These are phyloP conservation scores for Chytriomyces confervae DNA, from an alignment of 192 early-diverging fungal genomes.

Conservation along the genomic window DNA sequence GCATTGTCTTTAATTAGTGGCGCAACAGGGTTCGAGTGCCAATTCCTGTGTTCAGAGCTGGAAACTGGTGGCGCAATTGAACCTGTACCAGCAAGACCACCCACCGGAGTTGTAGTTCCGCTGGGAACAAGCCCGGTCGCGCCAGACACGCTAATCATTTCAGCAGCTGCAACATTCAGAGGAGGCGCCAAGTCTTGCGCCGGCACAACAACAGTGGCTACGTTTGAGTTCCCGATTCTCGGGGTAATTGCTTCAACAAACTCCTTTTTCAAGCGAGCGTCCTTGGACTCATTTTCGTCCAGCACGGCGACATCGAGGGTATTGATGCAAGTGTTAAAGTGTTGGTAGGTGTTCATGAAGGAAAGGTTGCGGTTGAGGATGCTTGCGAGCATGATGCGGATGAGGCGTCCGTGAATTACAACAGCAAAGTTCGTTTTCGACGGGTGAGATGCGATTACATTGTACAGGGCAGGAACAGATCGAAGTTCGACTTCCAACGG, in stretches of 20 bases:
- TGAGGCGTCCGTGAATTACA: slow-evolving; percentile 58
- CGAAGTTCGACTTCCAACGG: slow-evolving; percentile 53
- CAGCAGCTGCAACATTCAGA: background rate
- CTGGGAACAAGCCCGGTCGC: background rate
- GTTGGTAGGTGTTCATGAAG: slow-evolving; percentile 51
- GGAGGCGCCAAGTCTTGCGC: background rate
- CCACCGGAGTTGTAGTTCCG: slow-evolving; percentile 17
- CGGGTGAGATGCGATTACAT: slow-evolving; percentile 23
- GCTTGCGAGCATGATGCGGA: slow-evolving; percentile 60
- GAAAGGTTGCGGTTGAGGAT: slow-evolving; percentile 47
- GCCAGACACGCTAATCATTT: background rate
- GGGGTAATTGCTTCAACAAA: slow-evolving; percentile 9
- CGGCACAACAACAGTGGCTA: background rate
- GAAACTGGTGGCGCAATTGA: too few species aligned
- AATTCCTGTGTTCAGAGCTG: too few species aligned
- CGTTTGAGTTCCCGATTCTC: background rate
- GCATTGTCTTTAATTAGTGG: background rate
- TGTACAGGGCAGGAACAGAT: slow-evolving; percentile 51
- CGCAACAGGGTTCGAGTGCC: slow-evolving; percentile 18
- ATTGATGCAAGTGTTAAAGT: slow-evolving; percentile 62
- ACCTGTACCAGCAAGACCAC: background rate
- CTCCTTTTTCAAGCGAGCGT: background rate
- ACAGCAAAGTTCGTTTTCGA: slow-evolving; percentile 23
- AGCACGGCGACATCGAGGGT: slow-evolving; percentile 54
- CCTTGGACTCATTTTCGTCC: background rate